Evolutionary conservation across 208 protist genomes (phyloP).

Genomic region (Blechomonas ayalai): DNA sequence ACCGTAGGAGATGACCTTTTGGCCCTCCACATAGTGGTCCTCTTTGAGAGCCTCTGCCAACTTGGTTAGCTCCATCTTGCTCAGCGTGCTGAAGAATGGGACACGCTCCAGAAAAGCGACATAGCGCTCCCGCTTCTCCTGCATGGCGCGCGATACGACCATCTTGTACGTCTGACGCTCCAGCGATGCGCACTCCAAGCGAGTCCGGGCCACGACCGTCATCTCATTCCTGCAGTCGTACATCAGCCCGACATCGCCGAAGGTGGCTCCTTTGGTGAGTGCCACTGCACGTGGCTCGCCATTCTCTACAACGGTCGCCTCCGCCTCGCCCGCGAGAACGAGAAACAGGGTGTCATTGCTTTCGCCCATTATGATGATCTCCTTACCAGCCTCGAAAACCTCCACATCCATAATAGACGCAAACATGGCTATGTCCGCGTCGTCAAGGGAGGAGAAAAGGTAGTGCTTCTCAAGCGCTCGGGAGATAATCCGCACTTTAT

Average conservation of each 20-base stretch:
- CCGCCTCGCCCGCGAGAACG: slow-evolving; percentile 46
- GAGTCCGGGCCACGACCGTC: slow-evolving; percentile 18
- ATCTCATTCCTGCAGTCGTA: slow-evolving; percentile 34
- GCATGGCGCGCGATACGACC: slow-evolving; percentile 39
- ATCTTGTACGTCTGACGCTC: slow-evolving; percentile 69
- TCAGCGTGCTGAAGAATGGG: slow-evolving; percentile 22
- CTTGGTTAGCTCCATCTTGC: slow-evolving; percentile 21
- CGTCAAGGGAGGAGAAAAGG: slow-evolving; percentile 71
- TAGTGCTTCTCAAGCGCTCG: slow-evolving; percentile 50
- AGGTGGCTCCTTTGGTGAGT: slow-evolving; percentile 26
- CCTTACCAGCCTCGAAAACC: slow-evolving; percentile 5
- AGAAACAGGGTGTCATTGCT: slow-evolving; percentile 55
- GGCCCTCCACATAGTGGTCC: slow-evolving; percentile 30
- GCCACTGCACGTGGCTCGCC: slow-evolving; percentile 4
- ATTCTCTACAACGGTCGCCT: slow-evolving; percentile 12
- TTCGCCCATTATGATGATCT: slow-evolving; percentile 25
- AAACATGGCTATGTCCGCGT: slow-evolving; percentile 39
- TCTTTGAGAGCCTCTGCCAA: slow-evolving; percentile 58
- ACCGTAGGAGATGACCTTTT: slow-evolving; percentile 48
- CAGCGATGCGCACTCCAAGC: slow-evolving; percentile 41
- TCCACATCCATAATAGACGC: slow-evolving; percentile 56
- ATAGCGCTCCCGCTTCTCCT: slow-evolving; percentile 49
- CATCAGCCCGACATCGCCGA: slow-evolving; percentile 52
- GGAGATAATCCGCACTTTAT: slow-evolving; percentile 43
- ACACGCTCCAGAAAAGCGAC: slow-evolving; percentile 36